Conservation (phyloP, 805 yeast species). For the Suhomyces emberorum region DNA sequence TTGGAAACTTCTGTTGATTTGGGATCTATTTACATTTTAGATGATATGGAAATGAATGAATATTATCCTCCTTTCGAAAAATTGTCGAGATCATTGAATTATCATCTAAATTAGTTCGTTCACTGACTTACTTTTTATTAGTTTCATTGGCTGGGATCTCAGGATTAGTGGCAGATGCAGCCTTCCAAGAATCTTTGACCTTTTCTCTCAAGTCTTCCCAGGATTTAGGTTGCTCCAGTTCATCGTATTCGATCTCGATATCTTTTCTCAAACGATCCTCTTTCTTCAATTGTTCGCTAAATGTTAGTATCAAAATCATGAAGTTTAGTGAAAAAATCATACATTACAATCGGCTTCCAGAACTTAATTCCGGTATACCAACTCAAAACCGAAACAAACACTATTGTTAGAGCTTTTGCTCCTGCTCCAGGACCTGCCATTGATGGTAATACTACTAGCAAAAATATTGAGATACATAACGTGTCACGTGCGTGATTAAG, state of each 20-base stretch:
- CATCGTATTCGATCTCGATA: conserved; percentile 48
- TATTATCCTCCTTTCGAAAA: too few species aligned
- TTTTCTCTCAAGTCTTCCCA: conserved; percentile 37
- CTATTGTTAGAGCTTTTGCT: conserved; percentile 21
- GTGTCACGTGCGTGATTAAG: background rate
- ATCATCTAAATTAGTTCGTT: too few species aligned
- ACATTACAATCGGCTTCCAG: conserved; percentile 72
- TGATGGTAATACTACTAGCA: background rate
- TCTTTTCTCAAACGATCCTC: conserved; percentile 66
- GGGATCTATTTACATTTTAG: too few species aligned
- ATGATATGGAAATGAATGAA: too few species aligned
- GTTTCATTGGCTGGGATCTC: too few species aligned
- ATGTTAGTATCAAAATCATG: conserved; percentile 6
- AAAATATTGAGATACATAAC: background rate
- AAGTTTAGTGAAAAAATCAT: conserved; percentile 24
- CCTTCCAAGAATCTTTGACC: conserved; percentile 24
- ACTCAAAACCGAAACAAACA: conserved; percentile 26
- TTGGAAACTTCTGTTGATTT: too few species aligned
- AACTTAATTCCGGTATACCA: conserved; percentile 57
- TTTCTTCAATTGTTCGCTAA: conserved; percentile 57
- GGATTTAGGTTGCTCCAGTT: conserved; percentile 32
- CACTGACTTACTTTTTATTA: too few species aligned
- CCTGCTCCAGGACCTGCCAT: conserved; percentile 18
- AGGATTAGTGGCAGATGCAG: too few species aligned
- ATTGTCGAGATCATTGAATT: too few species aligned